A percentile compares a stretch with the other conserved stretches of the same genome.
Conservation (phyloP, 805 yeast species). For the Priceomyces castillae region DNA sequence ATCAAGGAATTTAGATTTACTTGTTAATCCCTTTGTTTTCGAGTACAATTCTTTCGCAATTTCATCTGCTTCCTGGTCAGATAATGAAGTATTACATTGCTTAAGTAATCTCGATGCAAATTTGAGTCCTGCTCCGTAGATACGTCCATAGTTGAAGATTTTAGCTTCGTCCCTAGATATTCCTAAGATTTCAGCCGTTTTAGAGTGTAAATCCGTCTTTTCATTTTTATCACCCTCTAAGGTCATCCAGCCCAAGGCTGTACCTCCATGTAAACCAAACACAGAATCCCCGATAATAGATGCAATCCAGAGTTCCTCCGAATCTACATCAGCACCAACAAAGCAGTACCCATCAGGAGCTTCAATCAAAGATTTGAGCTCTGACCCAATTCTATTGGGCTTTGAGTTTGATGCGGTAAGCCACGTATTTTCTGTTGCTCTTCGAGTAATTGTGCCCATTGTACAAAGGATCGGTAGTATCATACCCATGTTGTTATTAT, state of each 20-base stretch:
- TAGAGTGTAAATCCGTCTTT: conserved; percentile 93
- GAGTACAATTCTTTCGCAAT: conserved; percentile 69
- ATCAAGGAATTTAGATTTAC: conserved; percentile 21
- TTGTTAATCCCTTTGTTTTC: conserved; percentile 71
- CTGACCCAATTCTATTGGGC: conserved; percentile 82
- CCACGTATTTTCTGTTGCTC: conserved; percentile 98
- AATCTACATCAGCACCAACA: conserved; percentile 98
- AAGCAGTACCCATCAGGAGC: conserved; percentile 90
- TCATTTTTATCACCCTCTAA: conserved; percentile 89
- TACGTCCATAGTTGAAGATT: conserved; percentile 93
- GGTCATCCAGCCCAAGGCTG: conserved; percentile 99
- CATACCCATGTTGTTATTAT: conserved; percentile 50
- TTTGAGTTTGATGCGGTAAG: conserved; percentile 96
- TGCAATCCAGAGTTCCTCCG: conserved; percentile 98
- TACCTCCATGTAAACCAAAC: conserved; percentile 88
- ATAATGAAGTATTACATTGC: conserved; percentile 71
- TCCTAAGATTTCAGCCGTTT: conserved; percentile 86
- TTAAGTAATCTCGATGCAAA: conserved; percentile 84
- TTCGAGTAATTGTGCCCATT: conserved; percentile 95
- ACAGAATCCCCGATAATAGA: conserved; percentile 90
- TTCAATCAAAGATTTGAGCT: conserved; percentile 76
- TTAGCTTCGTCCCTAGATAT: conserved; percentile 91
- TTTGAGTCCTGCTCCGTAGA: conserved; percentile 94
- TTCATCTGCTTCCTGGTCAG: conserved; percentile 61
- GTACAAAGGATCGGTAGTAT: conserved; percentile 82